Conservation (phyloP, 768 basidiomycete genomes). For the Lyophyllum shimeji region DNA sequence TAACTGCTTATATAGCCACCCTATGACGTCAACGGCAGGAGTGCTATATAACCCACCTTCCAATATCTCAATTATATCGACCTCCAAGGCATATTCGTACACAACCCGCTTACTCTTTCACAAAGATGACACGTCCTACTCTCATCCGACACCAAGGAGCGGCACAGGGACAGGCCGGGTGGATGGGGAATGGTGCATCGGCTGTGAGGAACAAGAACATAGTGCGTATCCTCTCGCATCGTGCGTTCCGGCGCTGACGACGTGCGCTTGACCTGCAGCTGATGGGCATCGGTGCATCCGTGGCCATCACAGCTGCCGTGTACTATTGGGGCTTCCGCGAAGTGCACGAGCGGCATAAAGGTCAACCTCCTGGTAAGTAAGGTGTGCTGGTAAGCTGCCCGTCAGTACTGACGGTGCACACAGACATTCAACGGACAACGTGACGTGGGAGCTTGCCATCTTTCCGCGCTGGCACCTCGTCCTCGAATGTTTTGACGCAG, state of each 20-base stretch:
- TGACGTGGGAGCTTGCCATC: constrained; percentile 18
- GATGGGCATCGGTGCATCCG: constrained; percentile 15
- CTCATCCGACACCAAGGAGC: constrained; percentile 14
- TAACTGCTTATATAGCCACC: too few relatives aligned
- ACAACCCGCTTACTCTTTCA: neutral
- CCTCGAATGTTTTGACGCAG: too few relatives aligned
- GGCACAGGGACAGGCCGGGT: neutral
- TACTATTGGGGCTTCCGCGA: constrained; percentile 23
- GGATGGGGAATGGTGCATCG: too few relatives aligned
- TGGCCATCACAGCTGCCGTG: constrained; percentile 16
- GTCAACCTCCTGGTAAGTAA: constrained; percentile 17
- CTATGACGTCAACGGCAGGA: constrained; percentile 16
- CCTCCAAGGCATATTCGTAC: neutral
- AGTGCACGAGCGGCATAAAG: constrained; percentile 21
- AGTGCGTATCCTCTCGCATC: constrained; percentile 4
- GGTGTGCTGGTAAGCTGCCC: neutral
- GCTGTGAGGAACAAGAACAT: constrained; percentile 13
- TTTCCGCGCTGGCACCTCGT: constrained; percentile 10
- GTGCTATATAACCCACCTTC: constrained; percentile 7
- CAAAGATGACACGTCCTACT: constrained; percentile 14
- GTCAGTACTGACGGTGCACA: constrained; percentile 6
- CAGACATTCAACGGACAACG: constrained; percentile 11
- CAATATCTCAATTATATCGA: neutral
- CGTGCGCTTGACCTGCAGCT: constrained; percentile 4
- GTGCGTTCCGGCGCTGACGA: neutral